Base-by-base conservation (phyloP, 495 filamentous ascomycete species). In the Parachaetomium inaequale region DNA sequence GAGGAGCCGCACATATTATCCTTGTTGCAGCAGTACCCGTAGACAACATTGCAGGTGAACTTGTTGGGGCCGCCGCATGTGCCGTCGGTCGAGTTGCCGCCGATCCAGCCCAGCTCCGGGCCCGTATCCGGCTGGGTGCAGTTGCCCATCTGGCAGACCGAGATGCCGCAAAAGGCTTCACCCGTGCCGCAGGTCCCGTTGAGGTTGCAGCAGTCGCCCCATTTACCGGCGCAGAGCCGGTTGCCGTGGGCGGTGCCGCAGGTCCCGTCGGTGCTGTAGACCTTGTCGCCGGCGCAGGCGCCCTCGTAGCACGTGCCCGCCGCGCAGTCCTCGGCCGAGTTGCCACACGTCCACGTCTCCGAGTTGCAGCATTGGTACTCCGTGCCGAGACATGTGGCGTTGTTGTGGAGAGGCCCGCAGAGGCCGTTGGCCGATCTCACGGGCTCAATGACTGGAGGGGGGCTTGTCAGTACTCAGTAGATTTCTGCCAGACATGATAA, bases 301-400 rank as follows among this genome's bases (percentile, higher is more conserved):
- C 71, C 71, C 40, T 73, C 66, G 36, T 68, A 74, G 58, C 69
- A 75, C 21, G 61, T 75, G 17, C 73, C 70, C 6, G 55, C 38
- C 15, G 63, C 58, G 56, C 69, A 75, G 63, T 75, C 73, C 7
- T 36, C 69, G 57, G 42, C 31, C 36, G 68, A 63, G 36, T 64
- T 52, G 28, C 72, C 70, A 58, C 72, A 74, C 12, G n/a, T n/a
- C n/a, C n/a, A n/a, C n/a, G n/a, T n/a, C n/a, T n/a, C n/a, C n/a
- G n/a, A n/a, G n/a, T n/a, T n/a, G n/a, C n/a, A n/a, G n/a, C n/a
- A n/a, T n/a, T n/a, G n/a, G n/a, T n/a, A n/a, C n/a, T n/a, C n/a
- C n/a, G n/a, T n/a, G n/a, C n/a, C n/a, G n/a, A n/a, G n/a, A n/a
- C n/a, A n/a, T n/a, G n/a, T n/a, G n/a, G n/a, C n/a, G n/a, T n/a